Base-by-base conservation (phyloP, 306 rosid species). In the Nissolia schottii region DNA sequence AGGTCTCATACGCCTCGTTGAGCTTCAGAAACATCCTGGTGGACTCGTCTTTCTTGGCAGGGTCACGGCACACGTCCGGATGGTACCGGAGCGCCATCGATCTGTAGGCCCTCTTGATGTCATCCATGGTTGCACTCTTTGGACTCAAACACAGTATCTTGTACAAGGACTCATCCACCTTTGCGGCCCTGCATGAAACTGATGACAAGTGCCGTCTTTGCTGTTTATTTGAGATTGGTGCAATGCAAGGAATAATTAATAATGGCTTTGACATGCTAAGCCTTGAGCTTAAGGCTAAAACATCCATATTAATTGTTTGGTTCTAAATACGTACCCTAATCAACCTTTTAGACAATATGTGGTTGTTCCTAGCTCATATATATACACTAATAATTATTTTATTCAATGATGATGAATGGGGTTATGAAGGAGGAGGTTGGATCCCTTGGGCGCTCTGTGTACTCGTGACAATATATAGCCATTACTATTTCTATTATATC, bases 71-170 rank as follows among this genome's bases (percentile, higher is more conserved):
- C 20, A 83, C 73, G 13, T 90, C 91, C 0, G 96, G 96, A 27
- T 90, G 96, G 45, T 86, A 85, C 13, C 20, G 73, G 27, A 81
- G 87, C 0, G 91, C 96, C 91, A 80, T 80, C 24, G 61, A 71
- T 70, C 90, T 77, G 3, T 90, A 88, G 0, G 93, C 93, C 59
- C 53, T 85, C 78, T 86, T 90, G 32, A 88, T 84, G 24, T 90
- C 96, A 15, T 79, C 82, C 25, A 12, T 24, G 45, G 83, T 88
- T 22, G 87, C 85, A 2, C 31, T 75, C 1, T 59, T 28, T 0
- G 84, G 66, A 51, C 80, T 88, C 80, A 90, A 35, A 7, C 72
- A 64, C 3, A 90, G 80, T 2, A 86, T 2, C 61, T 81, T 67
- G 74, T 90, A 90, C 37, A 82, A 84, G 62, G n/a, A n/a, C n/a